A percentile compares a stretch with the other conserved stretches of the same genome.
Evolutionary conservation across 192 early-diverging fungal species (phyloP).

Genomic region (Rhizoclosmatium globosum): DNA sequence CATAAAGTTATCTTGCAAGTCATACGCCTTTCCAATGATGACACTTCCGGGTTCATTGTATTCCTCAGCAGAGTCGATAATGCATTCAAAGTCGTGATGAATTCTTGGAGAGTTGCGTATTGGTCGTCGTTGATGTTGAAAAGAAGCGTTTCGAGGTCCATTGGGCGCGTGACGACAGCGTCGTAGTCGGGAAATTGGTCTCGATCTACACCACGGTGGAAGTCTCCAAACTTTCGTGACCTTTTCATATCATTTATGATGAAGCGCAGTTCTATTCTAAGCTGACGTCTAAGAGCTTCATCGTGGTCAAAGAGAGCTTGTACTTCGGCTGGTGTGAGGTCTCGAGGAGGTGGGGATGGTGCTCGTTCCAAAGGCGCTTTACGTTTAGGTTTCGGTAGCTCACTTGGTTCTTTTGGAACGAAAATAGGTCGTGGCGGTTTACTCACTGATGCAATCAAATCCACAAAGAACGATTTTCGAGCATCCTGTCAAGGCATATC

Average conservation of each 20-base stretch:
- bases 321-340: constrained; percentile 58
- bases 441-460: constrained; percentile 45
- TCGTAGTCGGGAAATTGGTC: constrained; percentile 58
- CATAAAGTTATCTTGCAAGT: constrained; percentile 31
- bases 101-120: constrained; percentile 47
- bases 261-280: constrained; percentile 61
- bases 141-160: constrained; percentile 61
- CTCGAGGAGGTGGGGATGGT: constrained; percentile 56
- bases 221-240: constrained; percentile 45
- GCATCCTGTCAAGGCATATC: constrained; percentile 15
- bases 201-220: constrained; percentile 56
- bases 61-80: constrained; percentile 41
- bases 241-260: constrained; percentile 65
- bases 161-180: constrained; percentile 51
- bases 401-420: constrained; percentile 21
- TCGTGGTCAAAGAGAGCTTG: constrained; percentile 60
- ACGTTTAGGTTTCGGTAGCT: constrained; percentile 17
- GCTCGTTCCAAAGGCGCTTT: constrained; percentile 51
- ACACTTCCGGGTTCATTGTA: constrained; percentile 28
- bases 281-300: constrained; percentile 56
- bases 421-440: constrained; percentile 37
- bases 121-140: constrained; percentile 52
- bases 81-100: constrained; percentile 53
- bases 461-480: constrained; percentile 42
- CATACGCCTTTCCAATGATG: constrained; percentile 36